These are phyloP conservation scores for Halenospora varia DNA, from an alignment of 495 filamentous ascomycete species.

Conservation along the genomic window DNA sequence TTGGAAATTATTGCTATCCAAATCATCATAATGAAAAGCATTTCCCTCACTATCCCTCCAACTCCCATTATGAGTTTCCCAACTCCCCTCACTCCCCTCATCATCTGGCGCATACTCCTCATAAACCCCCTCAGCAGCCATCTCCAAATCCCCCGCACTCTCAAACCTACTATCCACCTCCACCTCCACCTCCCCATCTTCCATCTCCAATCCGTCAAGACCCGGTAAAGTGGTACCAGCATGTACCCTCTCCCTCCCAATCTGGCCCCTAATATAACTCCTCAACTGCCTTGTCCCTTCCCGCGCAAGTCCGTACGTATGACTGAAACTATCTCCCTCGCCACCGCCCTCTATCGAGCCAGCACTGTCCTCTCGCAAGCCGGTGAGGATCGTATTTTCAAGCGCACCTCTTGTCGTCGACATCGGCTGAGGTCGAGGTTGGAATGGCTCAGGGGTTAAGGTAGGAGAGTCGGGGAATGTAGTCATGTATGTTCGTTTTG, in stretches of 20 bases:
- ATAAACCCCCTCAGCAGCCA: not conserved
- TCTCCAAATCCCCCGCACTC: conserved; percentile 1
- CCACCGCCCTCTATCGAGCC: too few species aligned
- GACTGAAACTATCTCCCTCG: conserved; percentile 7
- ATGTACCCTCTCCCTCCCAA: not conserved
- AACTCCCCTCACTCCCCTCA: conserved; percentile 12
- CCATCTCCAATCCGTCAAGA: too few species aligned
- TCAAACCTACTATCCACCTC: conserved; percentile 23
- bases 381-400: not conserved
- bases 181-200: too few species aligned
- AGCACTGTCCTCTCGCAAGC: conserved; percentile 2
- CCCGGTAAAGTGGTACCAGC: conserved; percentile 8
- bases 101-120: conserved; percentile 10
- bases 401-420: not conserved
- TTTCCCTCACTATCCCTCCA: conserved; percentile 5
- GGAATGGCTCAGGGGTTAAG: conserved; percentile 4
- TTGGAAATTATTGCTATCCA: not conserved
- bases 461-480: conserved; percentile 15
- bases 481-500: too few species aligned
- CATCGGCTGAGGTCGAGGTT: too few species aligned
- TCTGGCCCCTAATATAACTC: conserved; percentile 10
- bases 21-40: not conserved
- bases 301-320: conserved; percentile 12
- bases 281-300: conserved; percentile 22
- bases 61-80: conserved; percentile 15